Evolutionary conservation across 2,329 filamentous ascomycete species (phyloP).

Genomic region (Nemania sp.): DNA sequence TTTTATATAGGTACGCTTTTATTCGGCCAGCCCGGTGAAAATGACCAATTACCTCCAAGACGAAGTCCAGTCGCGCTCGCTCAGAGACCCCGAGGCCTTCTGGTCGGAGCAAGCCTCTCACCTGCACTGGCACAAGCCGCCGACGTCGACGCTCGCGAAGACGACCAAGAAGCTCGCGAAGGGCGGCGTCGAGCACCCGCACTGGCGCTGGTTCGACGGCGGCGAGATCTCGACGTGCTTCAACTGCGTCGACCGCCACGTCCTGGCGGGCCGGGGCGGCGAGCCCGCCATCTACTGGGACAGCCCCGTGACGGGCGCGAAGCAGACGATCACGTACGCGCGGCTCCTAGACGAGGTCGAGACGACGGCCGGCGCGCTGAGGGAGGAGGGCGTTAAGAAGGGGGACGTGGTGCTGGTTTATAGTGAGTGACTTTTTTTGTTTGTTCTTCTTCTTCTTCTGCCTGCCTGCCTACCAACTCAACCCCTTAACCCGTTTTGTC

Average conservation of each 20-base stretch:
- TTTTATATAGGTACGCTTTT: too few relatives aligned
- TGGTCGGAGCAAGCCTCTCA: conserved; percentile 76
- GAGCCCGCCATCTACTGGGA: conserved; percentile 82
- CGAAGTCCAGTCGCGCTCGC: conserved; percentile 58
- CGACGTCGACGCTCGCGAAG: conserved; percentile 63
- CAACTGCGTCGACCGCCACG: conserved; percentile 90
- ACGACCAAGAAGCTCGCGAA: conserved; percentile 66
- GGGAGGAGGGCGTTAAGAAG: conserved; percentile 78
- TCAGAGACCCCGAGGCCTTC: conserved; percentile 72
- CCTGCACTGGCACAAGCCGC: conserved; percentile 80
- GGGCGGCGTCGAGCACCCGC: conserved; percentile 64
- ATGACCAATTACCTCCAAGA: conserved; percentile 50
- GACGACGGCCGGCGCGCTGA: conserved; percentile 77
- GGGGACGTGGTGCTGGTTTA: conserved; percentile 91
- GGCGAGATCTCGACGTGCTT: conserved; percentile 90
- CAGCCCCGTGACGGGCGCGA: conserved; percentile 77
- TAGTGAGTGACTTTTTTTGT: conserved; percentile 58
- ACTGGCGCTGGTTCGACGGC: conserved; percentile 89
- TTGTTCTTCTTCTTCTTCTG: background rate
- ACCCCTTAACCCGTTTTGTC: too few relatives aligned
- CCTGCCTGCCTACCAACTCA: background rate
- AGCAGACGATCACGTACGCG: conserved; percentile 74
- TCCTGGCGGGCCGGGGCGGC: conserved; percentile 76
- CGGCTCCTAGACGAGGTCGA: conserved; percentile 80
- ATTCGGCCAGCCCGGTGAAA: too few relatives aligned